phyloP scores from a whole-genome alignment of 2,329 filamentous ascomycete genomes.

The Ilyonectria destructans region DNA sequence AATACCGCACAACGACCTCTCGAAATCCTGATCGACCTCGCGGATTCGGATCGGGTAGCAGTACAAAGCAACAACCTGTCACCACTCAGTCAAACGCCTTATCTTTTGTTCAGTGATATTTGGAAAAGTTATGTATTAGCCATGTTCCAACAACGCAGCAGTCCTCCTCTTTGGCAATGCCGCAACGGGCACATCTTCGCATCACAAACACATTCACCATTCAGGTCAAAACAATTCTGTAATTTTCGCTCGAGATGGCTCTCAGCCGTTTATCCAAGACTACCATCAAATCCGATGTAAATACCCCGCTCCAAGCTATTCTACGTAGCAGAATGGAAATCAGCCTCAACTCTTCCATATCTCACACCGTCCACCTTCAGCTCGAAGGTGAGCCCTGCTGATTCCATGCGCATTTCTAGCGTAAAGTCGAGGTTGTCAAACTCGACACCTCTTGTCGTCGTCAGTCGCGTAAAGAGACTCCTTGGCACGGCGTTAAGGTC shows the following conservation, averaged over 20 bases:
- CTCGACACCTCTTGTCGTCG: slow-evolving; percentile 84
- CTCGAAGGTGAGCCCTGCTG: slow-evolving; percentile 83
- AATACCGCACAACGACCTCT: too few species aligned
- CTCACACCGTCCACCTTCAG: slow-evolving; percentile 84
- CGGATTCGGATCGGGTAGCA: too few species aligned
- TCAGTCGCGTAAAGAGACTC: slow-evolving; percentile 81
- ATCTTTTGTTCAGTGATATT: neutral
- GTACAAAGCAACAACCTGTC: too few species aligned
- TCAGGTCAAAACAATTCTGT: slow-evolving; percentile 4
- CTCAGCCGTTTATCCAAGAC: slow-evolving; percentile 16
- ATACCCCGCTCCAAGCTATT: neutral
- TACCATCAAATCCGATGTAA: neutral
- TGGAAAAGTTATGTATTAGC: neutral
- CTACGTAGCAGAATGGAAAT: slow-evolving; percentile 73
- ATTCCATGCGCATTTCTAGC: slow-evolving; percentile 87
- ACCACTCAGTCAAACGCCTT: neutral
- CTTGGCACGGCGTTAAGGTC: slow-evolving; percentile 84
- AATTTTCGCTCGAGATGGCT: slow-evolving; percentile 11
- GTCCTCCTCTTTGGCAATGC: neutral
- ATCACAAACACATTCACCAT: neutral
- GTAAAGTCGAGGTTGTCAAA: slow-evolving; percentile 89
- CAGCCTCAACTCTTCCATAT: slow-evolving; percentile 84
- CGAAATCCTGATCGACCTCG: too few species aligned
- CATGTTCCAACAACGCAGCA: neutral
- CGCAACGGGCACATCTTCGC: neutral